Conservation (phyloP, 1,284 basidiomycete genomes). For the Lignosus rhinocerotis region DNA sequence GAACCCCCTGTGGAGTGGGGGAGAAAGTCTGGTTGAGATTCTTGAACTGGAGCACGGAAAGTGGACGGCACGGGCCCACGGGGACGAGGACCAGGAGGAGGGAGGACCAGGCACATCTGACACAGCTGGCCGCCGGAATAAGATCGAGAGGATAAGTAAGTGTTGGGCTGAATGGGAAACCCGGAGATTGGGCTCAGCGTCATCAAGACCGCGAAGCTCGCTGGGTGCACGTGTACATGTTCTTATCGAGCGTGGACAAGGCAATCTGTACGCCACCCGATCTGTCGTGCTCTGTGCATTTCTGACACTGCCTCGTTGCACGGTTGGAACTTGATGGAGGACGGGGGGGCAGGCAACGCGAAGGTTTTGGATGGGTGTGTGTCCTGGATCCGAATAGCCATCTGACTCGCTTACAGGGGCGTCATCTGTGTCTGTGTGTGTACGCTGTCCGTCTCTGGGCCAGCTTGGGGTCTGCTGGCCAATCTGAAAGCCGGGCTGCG, state of each 20-base stretch:
- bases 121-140: background rate
- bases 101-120: no score
- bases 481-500: slow-evolving; percentile 1
- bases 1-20: background rate
- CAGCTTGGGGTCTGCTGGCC: background rate
- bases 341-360: background rate
- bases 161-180: background rate
- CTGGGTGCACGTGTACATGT: slow-evolving; percentile 14
- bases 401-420: slow-evolving; percentile 3
- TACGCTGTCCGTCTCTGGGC: background rate
- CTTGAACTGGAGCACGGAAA: no score
- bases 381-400: slow-evolving; percentile 14
- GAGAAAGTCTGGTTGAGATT: no score
- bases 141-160: background rate
- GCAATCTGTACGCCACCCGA: slow-evolving; percentile 26
- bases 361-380: slow-evolving; percentile 14
- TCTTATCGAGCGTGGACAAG: slow-evolving; percentile 26
- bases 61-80: no score
- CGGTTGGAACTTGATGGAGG: background rate
- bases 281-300: slow-evolving; percentile 8
- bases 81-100: no score
- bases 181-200: slow-evolving; percentile 15
- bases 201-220: slow-evolving; percentile 23
- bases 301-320: slow-evolving; percentile 14
- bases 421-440: background rate